These are phyloP conservation scores for Pseudocercospora fijiensis DNA, from an alignment of 2,329 filamentous ascomycete genomes.

Conservation along the genomic window DNA sequence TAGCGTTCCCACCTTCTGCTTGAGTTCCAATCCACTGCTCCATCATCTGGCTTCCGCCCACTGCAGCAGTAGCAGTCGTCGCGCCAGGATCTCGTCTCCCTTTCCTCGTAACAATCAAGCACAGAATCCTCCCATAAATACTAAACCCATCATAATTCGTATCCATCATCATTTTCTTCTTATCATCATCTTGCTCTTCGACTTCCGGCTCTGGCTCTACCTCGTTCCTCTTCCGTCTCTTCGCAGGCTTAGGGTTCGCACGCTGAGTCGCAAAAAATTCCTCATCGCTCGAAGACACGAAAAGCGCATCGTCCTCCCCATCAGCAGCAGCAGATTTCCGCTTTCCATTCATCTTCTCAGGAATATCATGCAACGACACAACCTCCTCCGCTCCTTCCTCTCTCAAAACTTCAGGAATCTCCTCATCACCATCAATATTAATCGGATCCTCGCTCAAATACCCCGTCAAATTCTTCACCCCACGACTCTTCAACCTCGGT, in stretches of 20 bases:
- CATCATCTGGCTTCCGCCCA: constrained; percentile 41
- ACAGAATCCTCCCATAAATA: constrained; percentile 90
- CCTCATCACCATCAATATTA: constrained; percentile 45
- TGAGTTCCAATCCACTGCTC: constrained; percentile 44
- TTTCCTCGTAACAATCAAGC: constrained; percentile 79
- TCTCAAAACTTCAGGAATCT: constrained; percentile 47
- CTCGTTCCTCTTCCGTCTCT: constrained; percentile 28
- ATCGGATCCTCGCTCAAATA: constrained; percentile 46
- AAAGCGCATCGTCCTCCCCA: constrained; percentile 36
- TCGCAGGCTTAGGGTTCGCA: constrained; percentile 27
- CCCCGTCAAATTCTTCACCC: constrained; percentile 47
- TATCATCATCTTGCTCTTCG: constrained; percentile 65
- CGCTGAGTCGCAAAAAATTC: constrained; percentile 37
- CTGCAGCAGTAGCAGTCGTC: constrained; percentile 24
- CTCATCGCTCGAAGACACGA: constrained; percentile 41
- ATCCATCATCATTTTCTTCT: constrained; percentile 85
- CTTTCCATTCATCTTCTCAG: constrained; percentile 43
- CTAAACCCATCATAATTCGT: constrained; percentile 93
- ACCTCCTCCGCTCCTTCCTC: constrained; percentile 64
- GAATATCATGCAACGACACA: constrained; percentile 57
- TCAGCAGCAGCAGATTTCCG: constrained; percentile 17
- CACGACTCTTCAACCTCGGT: constrained; percentile 44
- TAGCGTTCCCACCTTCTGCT: constrained; percentile 35
- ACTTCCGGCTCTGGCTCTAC: constrained; percentile 22
- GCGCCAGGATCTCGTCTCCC: constrained; percentile 44